A percentile compares a stretch with the other conserved stretches of the same genome.
Evolutionary conservation across 2,329 filamentous ascomycete species (phyloP).

Genomic region (Bipolaris sorokiniana): DNA sequence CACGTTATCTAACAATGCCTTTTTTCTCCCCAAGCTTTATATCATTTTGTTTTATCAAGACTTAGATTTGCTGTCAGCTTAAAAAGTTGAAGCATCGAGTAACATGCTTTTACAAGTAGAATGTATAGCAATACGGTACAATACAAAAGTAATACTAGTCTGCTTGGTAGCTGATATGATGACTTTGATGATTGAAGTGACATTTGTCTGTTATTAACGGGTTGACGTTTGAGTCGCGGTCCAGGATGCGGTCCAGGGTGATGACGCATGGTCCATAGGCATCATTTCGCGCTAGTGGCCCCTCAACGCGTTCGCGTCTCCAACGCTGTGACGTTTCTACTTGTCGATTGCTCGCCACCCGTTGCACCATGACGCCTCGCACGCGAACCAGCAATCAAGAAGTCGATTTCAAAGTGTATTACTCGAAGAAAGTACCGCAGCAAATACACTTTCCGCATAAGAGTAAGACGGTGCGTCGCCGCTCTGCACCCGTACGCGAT

Average conservation of each 20-base stretch:
- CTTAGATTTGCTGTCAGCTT: conserved; percentile 8
- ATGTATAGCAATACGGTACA: conserved; percentile 5
- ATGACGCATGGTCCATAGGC: background rate
- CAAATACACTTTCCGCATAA: conserved; percentile 39
- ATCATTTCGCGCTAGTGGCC: conserved; percentile 10
- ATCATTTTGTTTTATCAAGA: background rate
- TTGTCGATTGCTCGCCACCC: conserved; percentile 8
- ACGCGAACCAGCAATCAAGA: conserved; percentile 38
- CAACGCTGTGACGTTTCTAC: background rate
- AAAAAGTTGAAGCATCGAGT: conserved; percentile 13
- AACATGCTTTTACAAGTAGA: conserved; percentile 7
- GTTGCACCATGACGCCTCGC: conserved; percentile 34
- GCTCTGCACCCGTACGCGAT: conserved; percentile 17
- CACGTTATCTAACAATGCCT: background rate
- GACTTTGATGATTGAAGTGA: background rate
- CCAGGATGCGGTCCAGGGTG: background rate
- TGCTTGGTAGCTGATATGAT: background rate
- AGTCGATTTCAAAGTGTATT: conserved; percentile 37
- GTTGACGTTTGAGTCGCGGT: background rate
- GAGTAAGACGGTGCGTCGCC: conserved; percentile 38
- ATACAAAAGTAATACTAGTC: conserved; percentile 2
- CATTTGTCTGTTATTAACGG: no score
- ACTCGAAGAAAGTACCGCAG: conserved; percentile 39
- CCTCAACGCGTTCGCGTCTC: conserved; percentile 36
- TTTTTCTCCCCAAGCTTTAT: background rate